phyloP scores from a whole-genome alignment of 371 early-diverging fungal species.

The Zopfochytrium polystomum region DNA sequence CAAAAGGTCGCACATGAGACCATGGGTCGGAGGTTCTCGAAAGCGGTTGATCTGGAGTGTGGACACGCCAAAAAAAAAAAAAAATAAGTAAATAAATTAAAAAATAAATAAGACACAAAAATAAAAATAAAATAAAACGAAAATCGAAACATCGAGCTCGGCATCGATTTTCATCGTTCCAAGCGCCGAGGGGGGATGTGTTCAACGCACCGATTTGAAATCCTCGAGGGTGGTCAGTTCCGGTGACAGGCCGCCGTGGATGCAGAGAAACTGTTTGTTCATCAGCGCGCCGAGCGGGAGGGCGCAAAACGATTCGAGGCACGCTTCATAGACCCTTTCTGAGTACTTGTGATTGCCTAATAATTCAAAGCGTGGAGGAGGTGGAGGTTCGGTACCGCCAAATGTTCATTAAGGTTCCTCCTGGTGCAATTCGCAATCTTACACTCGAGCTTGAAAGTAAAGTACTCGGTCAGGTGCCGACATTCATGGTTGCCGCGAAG shows the following conservation, averaged over 20 bases:
- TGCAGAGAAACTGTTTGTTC: too few species aligned
- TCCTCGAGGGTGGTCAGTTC: conserved; percentile 85
- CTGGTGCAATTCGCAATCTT: too few species aligned
- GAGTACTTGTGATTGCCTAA: conserved; percentile 93
- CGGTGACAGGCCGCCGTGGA: conserved; percentile 98
- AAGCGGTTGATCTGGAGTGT: conserved; percentile 79
- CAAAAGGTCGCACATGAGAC: conserved; percentile 93
- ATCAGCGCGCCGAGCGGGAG: too few species aligned
- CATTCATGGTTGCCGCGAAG: conserved; percentile 98
- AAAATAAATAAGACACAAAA: conserved; percentile 40
- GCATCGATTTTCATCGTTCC: too few species aligned
- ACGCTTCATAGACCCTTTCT: conserved; percentile 88
- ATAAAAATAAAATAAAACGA: conserved; percentile 16
- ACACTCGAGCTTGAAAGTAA: conserved; percentile 96
- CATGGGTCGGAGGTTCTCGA: conserved; percentile 90
- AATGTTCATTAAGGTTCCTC: too few species aligned
- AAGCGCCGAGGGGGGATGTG: conserved; percentile 24
- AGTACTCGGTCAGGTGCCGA: too few species aligned
- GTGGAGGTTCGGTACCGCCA: too few species aligned
- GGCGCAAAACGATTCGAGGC: too few species aligned
- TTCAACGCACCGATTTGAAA: conserved; percentile 59
- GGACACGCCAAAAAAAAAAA: neutral
- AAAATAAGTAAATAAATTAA: conserved; percentile 17
- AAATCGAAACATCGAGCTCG: too few species aligned
- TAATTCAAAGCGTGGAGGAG: too few species aligned